phyloP scores from a whole-genome alignment of 2,329 filamentous ascomycete genomes.

The Sordariomycetes sp. region DNA sequence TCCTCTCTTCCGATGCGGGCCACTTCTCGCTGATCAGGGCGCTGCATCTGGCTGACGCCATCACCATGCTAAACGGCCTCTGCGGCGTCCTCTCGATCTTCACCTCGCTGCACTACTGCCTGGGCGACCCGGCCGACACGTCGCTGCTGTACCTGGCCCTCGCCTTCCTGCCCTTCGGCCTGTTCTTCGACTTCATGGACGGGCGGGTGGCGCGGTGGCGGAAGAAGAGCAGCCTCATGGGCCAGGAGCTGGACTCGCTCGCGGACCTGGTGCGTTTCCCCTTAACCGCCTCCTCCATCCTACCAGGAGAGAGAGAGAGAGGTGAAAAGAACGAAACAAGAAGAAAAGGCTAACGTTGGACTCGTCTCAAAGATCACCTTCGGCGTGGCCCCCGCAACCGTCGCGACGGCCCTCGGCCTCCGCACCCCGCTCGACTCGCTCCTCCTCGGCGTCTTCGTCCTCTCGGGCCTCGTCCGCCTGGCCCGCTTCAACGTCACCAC shows the following conservation, averaged over 20 bases:
- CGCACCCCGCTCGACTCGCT: constrained; percentile 78
- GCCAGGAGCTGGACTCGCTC: constrained; percentile 90
- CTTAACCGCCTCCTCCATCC: not conserved
- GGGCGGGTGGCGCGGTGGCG: constrained; percentile 94
- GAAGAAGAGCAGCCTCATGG: constrained; percentile 95
- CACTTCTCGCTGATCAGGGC: constrained; percentile 62
- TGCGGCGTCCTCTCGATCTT: constrained; percentile 94
- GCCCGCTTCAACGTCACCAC: constrained; percentile 98
- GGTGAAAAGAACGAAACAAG: not conserved
- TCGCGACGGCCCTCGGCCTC: constrained; percentile 81
- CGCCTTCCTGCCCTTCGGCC: constrained; percentile 76
- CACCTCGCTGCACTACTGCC: constrained; percentile 86
- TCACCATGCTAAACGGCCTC: constrained; percentile 75
- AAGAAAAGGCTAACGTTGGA: not conserved
- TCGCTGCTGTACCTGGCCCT: constrained; percentile 74
- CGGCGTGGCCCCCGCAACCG: constrained; percentile 77
- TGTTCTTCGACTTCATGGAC: constrained; percentile 98
- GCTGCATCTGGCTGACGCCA: constrained; percentile 72
- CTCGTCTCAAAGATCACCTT: constrained; percentile 72
- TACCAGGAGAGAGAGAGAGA: too few species aligned
- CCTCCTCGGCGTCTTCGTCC: constrained; percentile 75
- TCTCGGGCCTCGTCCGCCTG: constrained; percentile 85
- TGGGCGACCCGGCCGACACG: constrained; percentile 55
- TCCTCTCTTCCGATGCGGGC: constrained; percentile 58
- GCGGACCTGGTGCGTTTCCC: constrained; percentile 70